Conservation (phyloP, 2,329 filamentous ascomycete species). For the Domatiomyces globalis region DNA sequence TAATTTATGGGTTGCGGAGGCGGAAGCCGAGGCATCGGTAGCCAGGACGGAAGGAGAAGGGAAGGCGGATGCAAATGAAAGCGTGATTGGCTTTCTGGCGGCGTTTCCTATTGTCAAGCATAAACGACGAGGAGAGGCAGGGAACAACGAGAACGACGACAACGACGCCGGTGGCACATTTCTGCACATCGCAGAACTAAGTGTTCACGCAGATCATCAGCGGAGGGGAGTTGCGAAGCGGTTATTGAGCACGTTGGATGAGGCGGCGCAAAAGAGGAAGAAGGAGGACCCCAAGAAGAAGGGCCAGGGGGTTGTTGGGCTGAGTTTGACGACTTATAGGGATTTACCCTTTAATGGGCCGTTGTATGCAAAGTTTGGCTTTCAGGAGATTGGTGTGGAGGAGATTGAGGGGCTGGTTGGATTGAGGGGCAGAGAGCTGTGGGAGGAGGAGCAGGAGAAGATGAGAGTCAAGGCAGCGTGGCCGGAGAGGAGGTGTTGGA, state of each 20-base stretch:
- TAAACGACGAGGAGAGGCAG: background rate
- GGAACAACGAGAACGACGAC: background rate
- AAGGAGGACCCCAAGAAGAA: background rate
- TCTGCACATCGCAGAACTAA: conserved; percentile 5
- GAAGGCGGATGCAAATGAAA: background rate
- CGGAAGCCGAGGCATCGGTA: background rate
- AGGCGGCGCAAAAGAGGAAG: background rate
- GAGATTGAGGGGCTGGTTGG: conserved; percentile 4
- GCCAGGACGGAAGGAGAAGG: background rate
- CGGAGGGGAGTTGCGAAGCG: conserved; percentile 1
- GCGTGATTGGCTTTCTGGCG: conserved; percentile 5
- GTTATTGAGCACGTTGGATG: background rate
- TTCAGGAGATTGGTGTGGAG: background rate
- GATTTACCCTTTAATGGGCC: conserved; percentile 6
- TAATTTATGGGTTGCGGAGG: conserved; percentile 3
- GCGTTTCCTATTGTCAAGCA: background rate
- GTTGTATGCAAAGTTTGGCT: conserved; percentile 5
- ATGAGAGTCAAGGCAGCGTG: background rate
- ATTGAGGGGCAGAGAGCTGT: background rate
- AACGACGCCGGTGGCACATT: background rate
- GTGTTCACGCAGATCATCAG: conserved; percentile 4
- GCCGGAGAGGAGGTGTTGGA: conserved; percentile 4
- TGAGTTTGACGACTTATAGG: conserved; percentile 5
- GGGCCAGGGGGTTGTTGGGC: background rate
- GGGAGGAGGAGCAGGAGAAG: conserved; percentile 5